Percentiles rank a stretch among this genome's conserved stretches.
Conservation (phyloP, 352 stramenopile genomes). For the Globisporangium camurandrum region DNA sequence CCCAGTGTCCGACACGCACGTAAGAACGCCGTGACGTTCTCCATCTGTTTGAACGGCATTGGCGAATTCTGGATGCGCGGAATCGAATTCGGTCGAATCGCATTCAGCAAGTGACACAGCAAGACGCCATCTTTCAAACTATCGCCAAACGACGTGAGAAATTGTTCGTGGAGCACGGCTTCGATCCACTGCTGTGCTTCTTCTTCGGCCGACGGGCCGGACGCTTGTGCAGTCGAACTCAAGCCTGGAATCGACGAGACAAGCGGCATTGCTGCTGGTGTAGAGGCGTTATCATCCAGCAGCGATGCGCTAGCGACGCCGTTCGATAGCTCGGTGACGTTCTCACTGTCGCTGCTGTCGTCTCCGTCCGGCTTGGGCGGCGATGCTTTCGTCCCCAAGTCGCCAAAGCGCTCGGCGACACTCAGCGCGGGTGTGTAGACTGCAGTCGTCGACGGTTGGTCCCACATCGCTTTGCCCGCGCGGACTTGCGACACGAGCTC, state of each 20-base stretch:
- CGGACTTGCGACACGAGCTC: conserved; percentile 56
- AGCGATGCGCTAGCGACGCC: conserved; percentile 32
- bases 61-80: conserved; percentile 50
- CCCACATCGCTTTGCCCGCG: conserved; percentile 22
- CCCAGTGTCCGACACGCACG: conserved; percentile 68
- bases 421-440: conserved; percentile 10
- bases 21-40: conserved; percentile 85
- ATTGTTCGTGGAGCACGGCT: conserved; percentile 57
- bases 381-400: not conserved
- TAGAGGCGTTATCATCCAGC: no score
- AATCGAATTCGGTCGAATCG: conserved; percentile 52
- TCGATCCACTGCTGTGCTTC: conserved; percentile 80
- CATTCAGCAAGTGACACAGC: conserved; percentile 72
- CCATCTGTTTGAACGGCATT: conserved; percentile 89
- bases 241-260: conserved; percentile 31
- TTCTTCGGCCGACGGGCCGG: conserved; percentile 35
- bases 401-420: conserved; percentile 7
- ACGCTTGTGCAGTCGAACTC: conserved; percentile 16
- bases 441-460: conserved; percentile 18
- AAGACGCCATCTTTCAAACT: conserved; percentile 77
- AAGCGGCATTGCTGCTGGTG: conserved; percentile 3
- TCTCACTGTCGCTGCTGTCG: conserved; percentile 36
- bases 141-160: conserved; percentile 57
- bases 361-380: conserved; percentile 20
- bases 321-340: conserved; percentile 37